A percentile compares a stretch with the other conserved stretches of the same genome.
Conservation (phyloP, 176 grass and related monocot species). For the bread wheat (Triticum aestivum) region IWGSC_CS_RefSeq_v2.1 NC_057799.1:629060688-629061187, state of each 20-base stretch:
- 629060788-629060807: neutral
- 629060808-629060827: neutral
- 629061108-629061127: neutral
- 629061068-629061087: neutral
- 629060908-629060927: neutral
- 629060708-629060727: neutral
- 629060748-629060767: neutral
- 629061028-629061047: neutral
- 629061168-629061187: neutral
- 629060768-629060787: neutral
- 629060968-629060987: neutral
- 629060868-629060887: neutral
- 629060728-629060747: neutral
- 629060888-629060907: conserved; percentile 30
- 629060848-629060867: neutral
- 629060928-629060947: too few relatives aligned
- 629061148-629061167: too few relatives aligned
- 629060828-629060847: neutral
- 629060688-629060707: neutral
- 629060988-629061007: neutral
- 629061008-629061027: neutral
- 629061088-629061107: neutral
- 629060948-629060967: neutral
- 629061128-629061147: neutral
- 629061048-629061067: neutral